Evolutionary conservation across 2,329 filamentous ascomycete species (phyloP).

Genomic region (Stagonosporopsis cucurbitacearum): DNA sequence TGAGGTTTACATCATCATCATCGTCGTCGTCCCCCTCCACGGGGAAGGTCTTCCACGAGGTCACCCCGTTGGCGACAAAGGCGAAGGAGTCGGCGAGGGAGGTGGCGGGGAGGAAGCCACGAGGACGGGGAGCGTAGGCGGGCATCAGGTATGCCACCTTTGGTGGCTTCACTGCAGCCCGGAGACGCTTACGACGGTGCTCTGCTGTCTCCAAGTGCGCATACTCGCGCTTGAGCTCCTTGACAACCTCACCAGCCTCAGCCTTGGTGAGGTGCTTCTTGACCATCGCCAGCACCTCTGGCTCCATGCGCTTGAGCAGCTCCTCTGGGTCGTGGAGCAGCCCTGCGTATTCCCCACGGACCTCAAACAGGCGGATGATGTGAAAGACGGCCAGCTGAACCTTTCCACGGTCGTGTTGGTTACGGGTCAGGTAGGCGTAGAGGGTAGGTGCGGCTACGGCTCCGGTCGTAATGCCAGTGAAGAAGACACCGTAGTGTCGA

Average conservation of each 20-base stretch:
- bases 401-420: conserved; percentile 16
- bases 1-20: not conserved
- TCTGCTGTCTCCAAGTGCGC: not conserved
- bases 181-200: not conserved
- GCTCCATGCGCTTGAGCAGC: conserved; percentile 12
- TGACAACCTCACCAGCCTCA: conserved; percentile 10
- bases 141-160: not conserved
- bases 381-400: conserved; percentile 26
- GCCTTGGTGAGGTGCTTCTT: conserved; percentile 8
- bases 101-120: not conserved
- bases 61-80: too few species aligned
- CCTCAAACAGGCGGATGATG: conserved; percentile 7
- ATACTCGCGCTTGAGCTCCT: conserved; percentile 9
- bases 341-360: not conserved
- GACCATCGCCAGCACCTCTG: conserved; percentile 14
- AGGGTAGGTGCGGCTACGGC: not conserved
- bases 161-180: not conserved
- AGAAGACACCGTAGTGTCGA: conserved; percentile 2
- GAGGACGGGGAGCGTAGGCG: not conserved
- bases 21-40: not conserved
- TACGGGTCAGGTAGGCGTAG: conserved; percentile 6
- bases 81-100: not conserved
- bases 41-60: not conserved
- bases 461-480: conserved; percentile 10
- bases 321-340: conserved; percentile 1